A percentile compares a stretch with the other conserved stretches of the same genome.
Conservation (phyloP, 805 yeast genomes). For the Yarrowia divulgata region DNA sequence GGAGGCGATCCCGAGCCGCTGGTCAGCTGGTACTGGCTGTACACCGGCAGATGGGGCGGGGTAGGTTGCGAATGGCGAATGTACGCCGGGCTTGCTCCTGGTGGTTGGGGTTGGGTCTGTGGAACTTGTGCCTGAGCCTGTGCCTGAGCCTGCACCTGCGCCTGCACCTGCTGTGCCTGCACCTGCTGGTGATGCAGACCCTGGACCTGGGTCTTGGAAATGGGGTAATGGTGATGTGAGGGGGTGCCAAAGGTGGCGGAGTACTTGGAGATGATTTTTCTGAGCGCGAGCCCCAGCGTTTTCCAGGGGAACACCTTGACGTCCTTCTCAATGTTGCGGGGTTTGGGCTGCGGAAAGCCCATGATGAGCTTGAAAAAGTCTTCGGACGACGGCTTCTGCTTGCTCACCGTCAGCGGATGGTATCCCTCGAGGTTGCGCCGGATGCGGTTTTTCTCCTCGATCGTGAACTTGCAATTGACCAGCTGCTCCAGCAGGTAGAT, state of each 20-base stretch:
- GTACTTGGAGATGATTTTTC: slow-evolving; percentile 67
- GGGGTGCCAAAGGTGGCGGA: slow-evolving; percentile 45
- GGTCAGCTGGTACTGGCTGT: slow-evolving; percentile 36
- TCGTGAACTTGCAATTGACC: slow-evolving; percentile 61
- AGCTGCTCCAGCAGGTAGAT: slow-evolving; percentile 63
- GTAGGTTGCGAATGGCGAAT: slow-evolving; percentile 30
- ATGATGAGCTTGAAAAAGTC: slow-evolving; percentile 59
- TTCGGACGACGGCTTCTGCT: slow-evolving; percentile 53
- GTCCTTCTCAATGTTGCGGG: slow-evolving; percentile 74
- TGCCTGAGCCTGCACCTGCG: neutral
- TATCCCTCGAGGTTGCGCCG: slow-evolving; percentile 70
- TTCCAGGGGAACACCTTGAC: slow-evolving; percentile 71
- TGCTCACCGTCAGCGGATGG: slow-evolving; percentile 66
- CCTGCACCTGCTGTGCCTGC: neutral
- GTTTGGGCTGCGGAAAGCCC: slow-evolving; percentile 68
- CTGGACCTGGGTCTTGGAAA: slow-evolving; percentile 35
- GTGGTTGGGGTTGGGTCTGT: neutral
- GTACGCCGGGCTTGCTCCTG: neutral
- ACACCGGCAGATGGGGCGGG: slow-evolving; percentile 31
- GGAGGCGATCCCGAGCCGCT: slow-evolving; percentile 12
- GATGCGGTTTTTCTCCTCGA: slow-evolving; percentile 74
- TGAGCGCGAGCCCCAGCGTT: slow-evolving; percentile 59
- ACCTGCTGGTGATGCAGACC: slow-evolving; percentile 12
- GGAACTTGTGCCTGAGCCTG: neutral
- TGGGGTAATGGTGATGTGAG: slow-evolving; percentile 25